Conservation (phyloP, 1,284 basidiomycete species). For the Naganishia sp. region DNA sequence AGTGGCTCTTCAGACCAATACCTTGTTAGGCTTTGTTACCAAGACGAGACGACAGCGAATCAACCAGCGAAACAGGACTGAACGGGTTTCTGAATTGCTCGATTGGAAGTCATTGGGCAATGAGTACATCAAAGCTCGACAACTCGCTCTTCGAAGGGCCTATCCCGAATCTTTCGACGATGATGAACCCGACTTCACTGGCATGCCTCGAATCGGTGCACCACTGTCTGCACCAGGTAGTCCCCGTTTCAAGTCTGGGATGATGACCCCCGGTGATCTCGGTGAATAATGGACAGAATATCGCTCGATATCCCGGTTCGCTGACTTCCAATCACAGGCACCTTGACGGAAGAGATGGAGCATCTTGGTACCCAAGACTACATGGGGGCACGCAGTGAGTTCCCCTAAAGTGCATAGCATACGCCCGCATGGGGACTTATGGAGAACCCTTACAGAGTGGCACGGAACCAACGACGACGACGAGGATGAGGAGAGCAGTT, state of each 20-base stretch:
- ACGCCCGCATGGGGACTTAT: slow-evolving; percentile 8
- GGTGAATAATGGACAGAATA: slow-evolving; percentile 1
- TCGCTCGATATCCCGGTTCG: not conserved
- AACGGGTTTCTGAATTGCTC: slow-evolving; percentile 84
- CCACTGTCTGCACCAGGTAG: slow-evolving; percentile 82
- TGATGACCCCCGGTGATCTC: slow-evolving; percentile 55
- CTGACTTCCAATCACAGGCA: slow-evolving; percentile 45
- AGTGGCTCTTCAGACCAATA: slow-evolving; percentile 50
- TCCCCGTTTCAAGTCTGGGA: slow-evolving; percentile 72
- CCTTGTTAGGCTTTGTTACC: slow-evolving; percentile 75
- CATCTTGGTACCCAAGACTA: slow-evolving; percentile 82
- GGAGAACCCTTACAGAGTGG: slow-evolving; percentile 43
- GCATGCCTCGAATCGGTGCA: slow-evolving; percentile 65
- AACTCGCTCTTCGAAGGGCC: slow-evolving; percentile 85
- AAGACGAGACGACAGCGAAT: slow-evolving; percentile 96
- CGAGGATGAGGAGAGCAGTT: slow-evolving; percentile 86
- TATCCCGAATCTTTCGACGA: slow-evolving; percentile 89
- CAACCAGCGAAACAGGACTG: slow-evolving; percentile 97
- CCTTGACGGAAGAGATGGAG: slow-evolving; percentile 94
- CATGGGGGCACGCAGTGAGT: slow-evolving; percentile 71
- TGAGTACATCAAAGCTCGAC: slow-evolving; percentile 93
- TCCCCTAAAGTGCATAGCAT: slow-evolving; percentile 35
- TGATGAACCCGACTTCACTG: slow-evolving; percentile 65
- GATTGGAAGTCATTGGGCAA: slow-evolving; percentile 99
- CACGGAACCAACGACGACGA: slow-evolving; percentile 52